Evolutionary conservation across 2,329 filamentous ascomycete genomes (phyloP), one percentile per base, ranked within the genome.

Genomic region (Xylariaceae sp.): DNA sequence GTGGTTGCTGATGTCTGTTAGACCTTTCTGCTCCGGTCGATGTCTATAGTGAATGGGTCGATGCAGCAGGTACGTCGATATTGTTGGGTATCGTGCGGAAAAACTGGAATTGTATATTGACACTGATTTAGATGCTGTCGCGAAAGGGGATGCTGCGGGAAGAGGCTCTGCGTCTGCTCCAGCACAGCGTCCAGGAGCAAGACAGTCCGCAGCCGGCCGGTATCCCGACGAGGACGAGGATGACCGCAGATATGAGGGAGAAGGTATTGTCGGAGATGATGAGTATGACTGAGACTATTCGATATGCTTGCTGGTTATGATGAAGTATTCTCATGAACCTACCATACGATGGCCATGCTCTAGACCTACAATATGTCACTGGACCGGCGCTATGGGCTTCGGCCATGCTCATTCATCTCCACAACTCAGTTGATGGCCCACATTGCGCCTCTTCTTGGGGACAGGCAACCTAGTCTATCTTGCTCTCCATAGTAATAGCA

Each of bases 41-140:
- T 71, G 93, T 99, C 7, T 99, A 99, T 71, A 90, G 91, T 32
- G 95, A 98, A 74, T 99, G 95, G 95, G 91, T 99, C 61, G 95
- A 99, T 76, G 95, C 95, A 62, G 79, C 84, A 61, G 81, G 84
- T 85, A 75, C 61, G 62, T 63, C 42, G 12, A 60, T 14, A 23
- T 40, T 40, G 12, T 4, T 19, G 40, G 14, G 20, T 16, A 16
- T 7, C 23, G 32, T 47, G n/a, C 19, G 16, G 16, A 16, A 20
- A n/a, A 16, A 40, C 2, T 54, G 45, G 32, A n/a, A 45, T 1
- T 23, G 21, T 52, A 63, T 47, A 50, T 61, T 65, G 37, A 65
- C 53, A 47, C 47, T 2, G 26, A 19, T n/a, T 20, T 49, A 81
- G 80, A 83, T 60, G 74, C 79, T 10, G 80, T 83, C 7, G 80